Percentiles rank a stretch among this genome's conserved stretches.
Evolutionary conservation across 2,329 filamentous ascomycete genomes (phyloP).

Genomic region (Penicillium polonicum): DNA sequence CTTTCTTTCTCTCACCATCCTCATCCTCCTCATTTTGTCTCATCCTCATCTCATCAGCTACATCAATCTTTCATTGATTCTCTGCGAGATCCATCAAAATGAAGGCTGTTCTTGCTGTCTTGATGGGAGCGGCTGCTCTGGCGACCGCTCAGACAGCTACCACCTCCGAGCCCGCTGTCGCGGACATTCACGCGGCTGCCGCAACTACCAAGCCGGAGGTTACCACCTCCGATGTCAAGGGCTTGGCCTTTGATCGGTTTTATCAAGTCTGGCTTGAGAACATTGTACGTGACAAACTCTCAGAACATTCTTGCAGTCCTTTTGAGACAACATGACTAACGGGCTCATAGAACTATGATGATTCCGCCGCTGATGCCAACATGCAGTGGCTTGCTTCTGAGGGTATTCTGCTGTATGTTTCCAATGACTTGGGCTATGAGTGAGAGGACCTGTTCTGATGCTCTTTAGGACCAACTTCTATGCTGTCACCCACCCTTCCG

Average conservation of each 20-base stretch:
- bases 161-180: conserved; percentile 25
- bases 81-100: conserved; percentile 28
- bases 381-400: conserved; percentile 32
- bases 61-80: background rate
- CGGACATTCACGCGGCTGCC: conserved; percentile 30
- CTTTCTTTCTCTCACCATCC: background rate
- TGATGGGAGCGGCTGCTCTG: conserved; percentile 26
- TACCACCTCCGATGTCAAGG: conserved; percentile 64
- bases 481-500: conserved; percentile 68
- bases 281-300: conserved; percentile 47
- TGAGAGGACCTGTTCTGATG: background rate
- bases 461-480: conserved; percentile 49
- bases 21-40: background rate
- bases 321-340: background rate
- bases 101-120: conserved; percentile 42
- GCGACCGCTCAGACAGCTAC: conserved; percentile 29
- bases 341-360: conserved; percentile 53
- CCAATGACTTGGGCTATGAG: background rate
- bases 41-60: background rate
- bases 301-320: background rate
- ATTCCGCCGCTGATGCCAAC: conserved; percentile 58
- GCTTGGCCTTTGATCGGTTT: conserved; percentile 70
- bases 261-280: conserved; percentile 78
- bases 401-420: conserved; percentile 57
- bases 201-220: conserved; percentile 62